Base-by-base conservation (phyloP, 306 rosid species). In the Lathyrus sativus region DNA sequence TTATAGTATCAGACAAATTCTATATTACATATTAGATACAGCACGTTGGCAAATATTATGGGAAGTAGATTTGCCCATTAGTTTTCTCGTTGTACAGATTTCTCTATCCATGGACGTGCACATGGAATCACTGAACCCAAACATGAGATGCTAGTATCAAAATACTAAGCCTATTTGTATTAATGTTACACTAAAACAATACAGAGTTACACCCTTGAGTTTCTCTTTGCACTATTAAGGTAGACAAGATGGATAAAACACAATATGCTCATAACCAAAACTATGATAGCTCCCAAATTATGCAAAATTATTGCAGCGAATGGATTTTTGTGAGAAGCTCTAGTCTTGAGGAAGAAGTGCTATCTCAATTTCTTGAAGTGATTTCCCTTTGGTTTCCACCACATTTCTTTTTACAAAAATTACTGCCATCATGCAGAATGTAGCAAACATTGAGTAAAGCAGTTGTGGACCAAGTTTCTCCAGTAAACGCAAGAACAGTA, bases 301-400 rank as follows among this genome's bases (percentile, higher is more conserved):
- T 0, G 58, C 73, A 49, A 67, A 64, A 50, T 43, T 37, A 62
- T 22, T 15, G 54, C 71, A 49, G 62, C 42, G 71, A 66, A 35
- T 19, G 8, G 28, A 76, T 48, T 3, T 45, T 12, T 49, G 18
- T 8, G 33, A 13, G 31, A 80, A 73, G 49, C 48, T 66, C 78
- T 87, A 88, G 54, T 93, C 89, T 68, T 86, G 95, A 5, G 96
- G 88, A 71, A 93, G 97, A 74, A 93, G 97, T 3, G 98, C 97
- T 39, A 93, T 93, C 85, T 93, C 98, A 62, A 93, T 93, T 74
- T 93, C 98, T 64, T 93, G 97, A 78, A 93, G 98, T 6, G 98
- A 85, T 79, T 85, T 93, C 48, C 98, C 98, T 79, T 93, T 93
- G 67, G 98, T 93, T 85, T 93, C 98, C 45, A 93, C 81, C 72